phyloP scores from a whole-genome alignment of 495 filamentous ascomycete species.

The Hyaloscypha hepaticicola region DNA sequence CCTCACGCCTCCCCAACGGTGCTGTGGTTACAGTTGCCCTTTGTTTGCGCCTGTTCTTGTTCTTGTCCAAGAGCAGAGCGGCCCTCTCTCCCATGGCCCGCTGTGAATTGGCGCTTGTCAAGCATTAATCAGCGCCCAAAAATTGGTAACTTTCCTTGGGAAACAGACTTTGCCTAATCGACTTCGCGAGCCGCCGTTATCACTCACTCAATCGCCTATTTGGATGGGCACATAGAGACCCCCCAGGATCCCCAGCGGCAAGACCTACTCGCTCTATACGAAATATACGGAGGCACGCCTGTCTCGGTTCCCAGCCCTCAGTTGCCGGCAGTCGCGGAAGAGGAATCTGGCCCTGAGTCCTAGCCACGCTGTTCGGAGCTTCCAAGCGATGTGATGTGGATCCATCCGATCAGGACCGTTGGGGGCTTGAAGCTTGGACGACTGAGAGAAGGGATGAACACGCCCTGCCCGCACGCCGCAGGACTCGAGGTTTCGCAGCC shows the following conservation, averaged over 20 bases:
- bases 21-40: no score
- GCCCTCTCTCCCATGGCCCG: slow-evolving; percentile 7
- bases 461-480: neutral
- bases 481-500: neutral
- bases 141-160: slow-evolving; percentile 1
- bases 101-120: slow-evolving; percentile 17
- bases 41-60: neutral
- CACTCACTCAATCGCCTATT: slow-evolving; percentile 12
- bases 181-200: neutral
- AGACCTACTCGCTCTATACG: neutral
- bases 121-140: slow-evolving; percentile 19
- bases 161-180: neutral
- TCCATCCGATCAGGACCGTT: neutral
- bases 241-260: slow-evolving; percentile 10
- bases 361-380: neutral
- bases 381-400: neutral
- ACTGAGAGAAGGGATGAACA: neutral
- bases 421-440: neutral
- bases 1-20: neutral
- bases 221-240: neutral
- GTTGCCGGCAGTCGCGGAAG: neutral
- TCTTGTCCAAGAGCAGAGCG: neutral
- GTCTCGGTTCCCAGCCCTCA: neutral
- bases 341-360: neutral
- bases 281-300: neutral